Evolutionary conservation across 2,329 filamentous ascomycete species (phyloP), one percentile per base, ranked within the genome.

Genomic region (Penicillium sp.): DNA sequence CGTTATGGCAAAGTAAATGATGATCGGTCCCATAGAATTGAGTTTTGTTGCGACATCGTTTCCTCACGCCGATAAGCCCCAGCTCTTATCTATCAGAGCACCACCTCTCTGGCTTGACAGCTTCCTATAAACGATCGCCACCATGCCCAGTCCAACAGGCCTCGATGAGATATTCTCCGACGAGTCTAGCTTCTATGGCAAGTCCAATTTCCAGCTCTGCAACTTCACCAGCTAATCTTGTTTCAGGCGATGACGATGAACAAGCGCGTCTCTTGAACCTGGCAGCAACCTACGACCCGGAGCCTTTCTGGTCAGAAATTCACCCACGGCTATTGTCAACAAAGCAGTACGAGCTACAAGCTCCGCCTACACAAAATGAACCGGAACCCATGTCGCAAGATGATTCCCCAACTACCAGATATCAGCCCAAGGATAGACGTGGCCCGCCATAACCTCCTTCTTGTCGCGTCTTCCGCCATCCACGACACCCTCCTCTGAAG

Each of bases 391-490:
- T 16, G 25, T 44, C 50, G 31, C 22, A 31, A 45, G 28, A 46
- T 11, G 41, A 47, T 14, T 20, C 6, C 4, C 44, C 35, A 2
- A 30, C 46, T 31, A 13, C 48, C 22, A 39, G 27, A 22, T 35
- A 16, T 13, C 28, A 38, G 42, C 56, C 45, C 10, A 44, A 28
- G n/a, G 58, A 57, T 18, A 46, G 42, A 31, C 60, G 58, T 44
- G 54, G 56, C 16, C 41, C 33, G 87, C 80, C 0, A 72, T 88
- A 1, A 70, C 81, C 7, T 78, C 80, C 1, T 95, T 95, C 61
- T 70, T 94, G 2, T 53, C 72, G 8, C 83, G 89, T 8, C 75
- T 92, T 0, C 86, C 87, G 0, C 88, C 90, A 0, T 79, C 80
- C 3, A 86, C 80, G 1, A 88, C 85, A 1, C 69, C 75, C 2